These are phyloP conservation scores for Stentor coeruleus DNA, from an alignment of 73 alveolate genomes.

Conservation along the genomic window DNA sequence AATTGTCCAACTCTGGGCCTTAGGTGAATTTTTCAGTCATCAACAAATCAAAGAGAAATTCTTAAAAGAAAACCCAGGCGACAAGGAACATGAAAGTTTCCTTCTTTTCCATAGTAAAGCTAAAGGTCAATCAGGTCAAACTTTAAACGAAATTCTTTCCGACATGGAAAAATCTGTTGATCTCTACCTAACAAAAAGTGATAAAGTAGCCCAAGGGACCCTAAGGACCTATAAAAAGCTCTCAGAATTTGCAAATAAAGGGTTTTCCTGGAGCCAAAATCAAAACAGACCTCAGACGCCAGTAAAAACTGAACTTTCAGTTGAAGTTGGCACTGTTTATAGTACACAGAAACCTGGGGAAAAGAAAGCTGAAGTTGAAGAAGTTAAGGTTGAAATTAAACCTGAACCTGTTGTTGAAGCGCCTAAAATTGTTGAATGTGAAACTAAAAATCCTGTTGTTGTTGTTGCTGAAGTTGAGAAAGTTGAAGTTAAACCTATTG, in stretches of 20 bases:
- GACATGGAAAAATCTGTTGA: not conserved
- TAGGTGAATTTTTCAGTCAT: not conserved
- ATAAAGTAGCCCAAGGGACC: constrained; percentile 3
- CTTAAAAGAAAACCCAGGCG: not conserved
- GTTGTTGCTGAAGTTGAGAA: too few species aligned
- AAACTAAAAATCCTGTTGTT: too few species aligned
- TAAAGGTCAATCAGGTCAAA: not conserved
- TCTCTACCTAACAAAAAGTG: not conserved
- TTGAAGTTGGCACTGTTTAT: not conserved
- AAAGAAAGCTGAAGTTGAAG: not conserved
- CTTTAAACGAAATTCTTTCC: not conserved
- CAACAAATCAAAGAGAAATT: not conserved
- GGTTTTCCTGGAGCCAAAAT: not conserved
- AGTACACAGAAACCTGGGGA: not conserved
- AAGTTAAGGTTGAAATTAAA: not conserved
- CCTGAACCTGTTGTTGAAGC: not conserved
- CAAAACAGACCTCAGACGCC: not conserved
- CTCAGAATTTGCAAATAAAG: constrained; percentile 3
- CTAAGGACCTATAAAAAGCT: constrained; percentile 1
- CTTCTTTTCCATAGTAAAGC: not conserved
- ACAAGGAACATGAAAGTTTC: not conserved
- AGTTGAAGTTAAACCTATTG: too few species aligned
- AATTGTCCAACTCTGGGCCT: not conserved
- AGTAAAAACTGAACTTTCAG: not conserved
- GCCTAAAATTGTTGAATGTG: too few species aligned